Evolutionary conservation across 192 early-diverging fungal genomes (phyloP).

Genomic region (Backusella luteola): DNA sequence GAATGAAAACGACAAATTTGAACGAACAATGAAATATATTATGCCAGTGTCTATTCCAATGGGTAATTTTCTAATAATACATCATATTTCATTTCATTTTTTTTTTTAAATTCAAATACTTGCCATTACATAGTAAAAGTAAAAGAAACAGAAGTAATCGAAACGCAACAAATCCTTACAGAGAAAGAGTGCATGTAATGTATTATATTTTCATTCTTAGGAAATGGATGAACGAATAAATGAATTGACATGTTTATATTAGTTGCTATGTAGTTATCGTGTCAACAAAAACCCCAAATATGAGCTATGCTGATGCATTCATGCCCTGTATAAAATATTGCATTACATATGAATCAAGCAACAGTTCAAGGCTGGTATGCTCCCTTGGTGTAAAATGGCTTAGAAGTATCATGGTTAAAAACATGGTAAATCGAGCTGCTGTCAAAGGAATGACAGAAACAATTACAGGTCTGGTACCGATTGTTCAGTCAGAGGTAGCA

Average conservation of each 20-base stretch:
- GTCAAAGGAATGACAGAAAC: constrained; percentile 59
- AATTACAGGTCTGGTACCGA: constrained; percentile 38
- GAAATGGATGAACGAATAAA: not conserved
- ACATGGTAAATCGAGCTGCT: constrained; percentile 58
- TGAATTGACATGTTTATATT: not conserved
- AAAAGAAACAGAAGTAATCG: constrained; percentile 65
- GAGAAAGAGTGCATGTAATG: constrained; percentile 51
- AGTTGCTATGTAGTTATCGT: constrained; percentile 45
- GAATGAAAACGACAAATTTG: constrained; percentile 1
- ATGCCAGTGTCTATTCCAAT: constrained; percentile 75
- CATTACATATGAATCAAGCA: constrained; percentile 59
- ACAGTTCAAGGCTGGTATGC: constrained; percentile 52
- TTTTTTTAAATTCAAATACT: not conserved
- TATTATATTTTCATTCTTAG: not conserved
- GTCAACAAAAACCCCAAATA: constrained; percentile 47
- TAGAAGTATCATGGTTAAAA: constrained; percentile 70
- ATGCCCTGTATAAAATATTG: constrained; percentile 60
- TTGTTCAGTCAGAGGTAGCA: constrained; percentile 43
- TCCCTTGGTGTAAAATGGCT: constrained; percentile 63
- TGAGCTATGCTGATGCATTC: constrained; percentile 75
- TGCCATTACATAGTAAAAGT: constrained; percentile 47
- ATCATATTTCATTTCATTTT: not conserved
- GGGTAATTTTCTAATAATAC: not conserved
- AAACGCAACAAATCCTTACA: constrained; percentile 53
- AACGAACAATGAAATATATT: constrained; percentile 54